Base-by-base conservation (phyloP, 2,329 filamentous ascomycete species). In the Stachybotrys echinatus region DNA sequence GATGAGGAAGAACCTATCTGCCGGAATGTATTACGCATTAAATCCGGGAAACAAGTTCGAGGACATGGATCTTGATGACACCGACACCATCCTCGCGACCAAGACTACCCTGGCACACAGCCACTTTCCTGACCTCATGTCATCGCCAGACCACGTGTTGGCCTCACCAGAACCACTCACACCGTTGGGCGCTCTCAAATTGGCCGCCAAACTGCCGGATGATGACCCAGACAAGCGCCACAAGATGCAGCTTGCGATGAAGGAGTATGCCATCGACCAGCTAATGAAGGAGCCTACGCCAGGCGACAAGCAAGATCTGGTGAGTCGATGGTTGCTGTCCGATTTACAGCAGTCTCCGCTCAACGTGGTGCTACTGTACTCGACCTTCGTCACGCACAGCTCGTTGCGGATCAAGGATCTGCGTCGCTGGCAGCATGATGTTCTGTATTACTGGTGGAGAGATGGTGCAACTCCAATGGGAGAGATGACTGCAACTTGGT, bases 271-370 rank as follows among this genome's bases (percentile, higher is more conserved):
- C 27, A 79, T 80, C 47, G 63, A 73, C 42, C 67, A 61, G 6
- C 65, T 78, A 12, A 59, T 78, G 45, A 55, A 55, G 21, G 69
- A 71, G 3, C 56, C 62, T 3, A 57, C 65, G 12, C 56, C 58
- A 3, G 68, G 67, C 3, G 66, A 69, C 54, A 74, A 71, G 53
- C 62, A 61, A 2, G 72, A 77, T 46, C 77, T 70, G 50, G 70
- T 81, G 56, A 67, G 68, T 54, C 67, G 74, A 39, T 81, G 79
- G 78, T 62, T 81, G 3, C 66, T 81, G 12, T 74, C 80, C 45
- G 71, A 73, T 40, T 65, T 81, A 39, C 71, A 75, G 34, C 63
- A 67, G 14, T 76, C 73, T 3, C 65, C 74, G 0, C 58, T 79
- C 49, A 71, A 76, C 52, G 74, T 65, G 1, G 63, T 72, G 49